These are phyloP conservation scores for Aegilops tauschii DNA, from an alignment of 176 grass and related monocot genomes.

Conservation along the genomic window DNA sequence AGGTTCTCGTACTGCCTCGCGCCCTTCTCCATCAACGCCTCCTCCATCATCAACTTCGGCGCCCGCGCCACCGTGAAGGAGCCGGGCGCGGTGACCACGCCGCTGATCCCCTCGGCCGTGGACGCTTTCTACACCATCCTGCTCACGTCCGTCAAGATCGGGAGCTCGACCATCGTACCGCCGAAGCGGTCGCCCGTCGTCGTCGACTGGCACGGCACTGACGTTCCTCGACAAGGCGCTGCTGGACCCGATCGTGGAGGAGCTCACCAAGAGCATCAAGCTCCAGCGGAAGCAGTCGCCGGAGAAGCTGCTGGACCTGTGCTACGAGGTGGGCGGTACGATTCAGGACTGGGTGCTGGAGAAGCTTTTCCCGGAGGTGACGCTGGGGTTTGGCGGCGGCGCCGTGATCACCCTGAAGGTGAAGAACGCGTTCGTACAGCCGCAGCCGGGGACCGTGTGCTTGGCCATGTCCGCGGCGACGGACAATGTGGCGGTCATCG, in stretches of 20 bases:
- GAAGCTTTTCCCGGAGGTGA: slow-evolving; percentile 36
- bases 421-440: slow-evolving; percentile 30
- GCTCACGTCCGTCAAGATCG: slow-evolving; percentile 43
- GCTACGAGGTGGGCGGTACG: slow-evolving; percentile 31
- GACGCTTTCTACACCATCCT: slow-evolving; percentile 41
- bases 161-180: neutral
- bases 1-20: slow-evolving; percentile 75
- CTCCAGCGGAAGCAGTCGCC: slow-evolving; percentile 28
- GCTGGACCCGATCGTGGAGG: slow-evolving; percentile 6
- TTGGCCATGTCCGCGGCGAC: slow-evolving; percentile 17
- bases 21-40: slow-evolving; percentile 6
- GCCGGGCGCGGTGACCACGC: slow-evolving; percentile 25
- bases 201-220: slow-evolving; percentile 54
- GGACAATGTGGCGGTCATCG: slow-evolving; percentile 22
- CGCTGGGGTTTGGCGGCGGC: slow-evolving; percentile 33
- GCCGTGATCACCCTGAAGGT: slow-evolving; percentile 31
- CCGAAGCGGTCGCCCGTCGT: slow-evolving; percentile 11
- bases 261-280: slow-evolving; percentile 13
- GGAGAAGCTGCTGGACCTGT: slow-evolving; percentile 29
- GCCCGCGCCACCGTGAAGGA: slow-evolving; percentile 33
- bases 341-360: neutral
- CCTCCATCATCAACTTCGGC: slow-evolving; percentile 48
- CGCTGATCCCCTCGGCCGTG: neutral
- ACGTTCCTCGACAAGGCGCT: slow-evolving; percentile 31
- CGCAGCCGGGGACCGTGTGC: slow-evolving; percentile 31